Percentiles rank a stretch among this genome's conserved stretches.
phyloP scores from a whole-genome alignment of 2,329 filamentous ascomycete genomes.

The Fusarium tanahbumbuense region DNA sequence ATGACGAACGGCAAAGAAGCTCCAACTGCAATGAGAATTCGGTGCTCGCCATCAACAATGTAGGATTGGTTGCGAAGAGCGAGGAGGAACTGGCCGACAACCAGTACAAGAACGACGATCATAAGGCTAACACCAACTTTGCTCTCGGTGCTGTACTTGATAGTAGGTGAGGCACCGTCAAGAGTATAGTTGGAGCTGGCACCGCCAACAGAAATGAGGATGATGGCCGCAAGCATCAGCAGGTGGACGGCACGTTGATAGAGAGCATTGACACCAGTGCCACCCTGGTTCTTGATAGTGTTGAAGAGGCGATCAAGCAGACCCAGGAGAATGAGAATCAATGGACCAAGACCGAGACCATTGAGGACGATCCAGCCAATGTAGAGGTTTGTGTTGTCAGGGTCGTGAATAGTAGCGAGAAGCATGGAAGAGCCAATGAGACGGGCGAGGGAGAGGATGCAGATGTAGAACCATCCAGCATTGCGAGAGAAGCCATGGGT shows the following conservation, averaged over 20 bases:
- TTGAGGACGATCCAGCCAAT: slow-evolving; percentile 50
- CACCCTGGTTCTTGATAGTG: slow-evolving; percentile 57
- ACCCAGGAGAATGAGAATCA: slow-evolving; percentile 58
- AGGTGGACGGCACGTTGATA: slow-evolving; percentile 54
- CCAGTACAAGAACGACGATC: slow-evolving; percentile 54
- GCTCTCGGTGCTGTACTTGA: slow-evolving; percentile 47
- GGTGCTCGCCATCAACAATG: slow-evolving; percentile 63
- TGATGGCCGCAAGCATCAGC: slow-evolving; percentile 56
- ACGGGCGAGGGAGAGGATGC: slow-evolving; percentile 68
- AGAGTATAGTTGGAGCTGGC: slow-evolving; percentile 43
- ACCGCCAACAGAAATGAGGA: slow-evolving; percentile 51
- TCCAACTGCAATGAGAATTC: slow-evolving; percentile 60
- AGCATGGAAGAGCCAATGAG: slow-evolving; percentile 65
- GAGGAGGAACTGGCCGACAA: slow-evolving; percentile 56
- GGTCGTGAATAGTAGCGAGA: slow-evolving; percentile 60
- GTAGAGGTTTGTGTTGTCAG: slow-evolving; percentile 56
- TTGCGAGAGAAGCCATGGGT: slow-evolving; percentile 65
- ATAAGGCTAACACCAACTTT: slow-evolving; percentile 47
- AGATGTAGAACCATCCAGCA: slow-evolving; percentile 69
- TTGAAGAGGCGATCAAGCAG: slow-evolving; percentile 56
- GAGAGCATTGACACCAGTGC: slow-evolving; percentile 45
- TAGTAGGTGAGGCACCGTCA: slow-evolving; percentile 36
- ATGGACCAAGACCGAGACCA: slow-evolving; percentile 54
- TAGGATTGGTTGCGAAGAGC: slow-evolving; percentile 53
- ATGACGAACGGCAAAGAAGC: slow-evolving; percentile 51